Conservation (phyloP, 1,139 yeast species). For the Pichia sp. region DNA sequence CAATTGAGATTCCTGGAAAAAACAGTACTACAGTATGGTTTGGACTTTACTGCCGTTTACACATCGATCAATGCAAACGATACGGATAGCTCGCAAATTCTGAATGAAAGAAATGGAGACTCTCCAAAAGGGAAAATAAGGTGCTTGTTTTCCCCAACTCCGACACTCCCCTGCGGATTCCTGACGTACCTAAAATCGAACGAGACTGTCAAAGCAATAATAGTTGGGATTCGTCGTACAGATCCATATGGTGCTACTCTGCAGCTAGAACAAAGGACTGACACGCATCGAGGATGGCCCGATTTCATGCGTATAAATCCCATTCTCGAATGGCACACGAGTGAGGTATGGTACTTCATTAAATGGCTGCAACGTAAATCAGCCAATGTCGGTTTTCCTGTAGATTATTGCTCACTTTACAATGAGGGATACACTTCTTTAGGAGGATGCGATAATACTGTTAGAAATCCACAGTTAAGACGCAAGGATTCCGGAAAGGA, state of each 20-base stretch:
- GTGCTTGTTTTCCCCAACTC: conserved; percentile 32
- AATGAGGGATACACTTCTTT: conserved; percentile 78
- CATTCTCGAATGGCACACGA: conserved; percentile 74
- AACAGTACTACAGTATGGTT: conserved; percentile 42
- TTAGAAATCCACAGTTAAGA: conserved; percentile 58
- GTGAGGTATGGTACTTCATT: conserved; percentile 71
- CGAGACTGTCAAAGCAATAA: conserved; percentile 53
- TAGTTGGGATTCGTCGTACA: conserved; percentile 76
- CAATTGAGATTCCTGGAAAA: conserved; percentile 48
- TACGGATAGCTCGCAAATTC: conserved; percentile 5
- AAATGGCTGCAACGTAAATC: conserved; percentile 30
- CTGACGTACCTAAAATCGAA: conserved; percentile 48
- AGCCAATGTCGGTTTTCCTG: conserved; percentile 40
- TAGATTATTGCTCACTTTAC: conserved; percentile 61
- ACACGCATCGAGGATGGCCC: conserved; percentile 92
- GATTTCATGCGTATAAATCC: conserved; percentile 74
- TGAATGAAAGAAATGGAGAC: background rate
- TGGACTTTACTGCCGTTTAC: conserved; percentile 36
- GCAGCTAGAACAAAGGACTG: conserved; percentile 60
- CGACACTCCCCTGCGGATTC: conserved; percentile 63
- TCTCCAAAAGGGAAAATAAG: conserved; percentile 6
- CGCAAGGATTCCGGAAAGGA: conserved; percentile 27
- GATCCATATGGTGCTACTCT: conserved; percentile 71
- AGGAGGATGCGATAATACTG: conserved; percentile 69
- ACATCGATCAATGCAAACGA: conserved; percentile 1